Conservation (phyloP, 2,329 filamentous ascomycete species). For the Sphaceloma murrayae region DNA sequence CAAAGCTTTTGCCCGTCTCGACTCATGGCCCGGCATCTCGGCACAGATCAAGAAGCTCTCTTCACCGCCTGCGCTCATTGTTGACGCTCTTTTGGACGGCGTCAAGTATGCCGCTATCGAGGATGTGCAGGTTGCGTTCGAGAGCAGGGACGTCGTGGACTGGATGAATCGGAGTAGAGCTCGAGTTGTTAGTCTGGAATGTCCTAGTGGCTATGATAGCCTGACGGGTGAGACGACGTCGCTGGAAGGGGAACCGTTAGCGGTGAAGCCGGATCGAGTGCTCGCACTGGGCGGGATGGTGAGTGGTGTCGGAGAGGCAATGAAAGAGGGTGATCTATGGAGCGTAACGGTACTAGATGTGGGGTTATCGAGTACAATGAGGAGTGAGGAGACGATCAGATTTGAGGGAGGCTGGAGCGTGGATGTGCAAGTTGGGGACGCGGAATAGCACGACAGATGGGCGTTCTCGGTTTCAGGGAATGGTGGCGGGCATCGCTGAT, state of each 20-base stretch:
- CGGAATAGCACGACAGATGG: no score
- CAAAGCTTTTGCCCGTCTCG: conserved; percentile 52
- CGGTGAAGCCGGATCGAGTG: conserved; percentile 71
- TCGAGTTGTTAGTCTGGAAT: conserved; percentile 75
- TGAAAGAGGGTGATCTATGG: conserved; percentile 60
- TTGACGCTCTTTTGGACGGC: conserved; percentile 83
- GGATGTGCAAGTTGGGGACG: conserved; percentile 8
- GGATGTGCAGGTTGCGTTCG: conserved; percentile 63
- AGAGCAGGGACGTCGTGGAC: conserved; percentile 79
- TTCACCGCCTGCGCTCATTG: conserved; percentile 64
- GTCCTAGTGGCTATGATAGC: conserved; percentile 80
- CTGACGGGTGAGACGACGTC: conserved; percentile 57
- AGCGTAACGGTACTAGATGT: conserved; percentile 77
- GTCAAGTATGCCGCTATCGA: conserved; percentile 82
- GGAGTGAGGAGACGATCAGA: conserved; percentile 5
- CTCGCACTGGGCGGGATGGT: conserved; percentile 82
- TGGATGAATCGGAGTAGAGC: conserved; percentile 87
- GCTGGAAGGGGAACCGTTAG: conserved; percentile 66
- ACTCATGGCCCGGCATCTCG: conserved; percentile 50
- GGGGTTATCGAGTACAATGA: conserved; percentile 37
- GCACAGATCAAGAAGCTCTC: conserved; percentile 46
- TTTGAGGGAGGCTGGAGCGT: conserved; percentile 1
- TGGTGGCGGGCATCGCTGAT: no score
- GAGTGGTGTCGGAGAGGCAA: conserved; percentile 67
- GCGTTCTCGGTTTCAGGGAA: no score